Conservation (phyloP, 192 early-diverging fungal species). For the Gaertneriomyces semiglobifer region DNA sequence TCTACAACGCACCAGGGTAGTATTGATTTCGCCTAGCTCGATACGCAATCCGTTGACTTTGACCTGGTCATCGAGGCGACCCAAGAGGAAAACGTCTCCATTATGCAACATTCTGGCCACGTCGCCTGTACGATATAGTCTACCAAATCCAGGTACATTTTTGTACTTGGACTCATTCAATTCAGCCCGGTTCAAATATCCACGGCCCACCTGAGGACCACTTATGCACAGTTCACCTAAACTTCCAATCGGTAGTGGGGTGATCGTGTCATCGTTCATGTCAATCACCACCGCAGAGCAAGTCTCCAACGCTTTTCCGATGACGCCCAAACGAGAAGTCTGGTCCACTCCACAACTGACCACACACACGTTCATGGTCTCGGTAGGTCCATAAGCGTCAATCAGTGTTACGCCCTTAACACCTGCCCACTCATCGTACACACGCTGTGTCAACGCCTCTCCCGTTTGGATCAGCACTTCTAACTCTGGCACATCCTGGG, state of each 20-base stretch:
- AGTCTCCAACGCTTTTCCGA: constrained; percentile 20
- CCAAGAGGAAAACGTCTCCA: constrained; percentile 28
- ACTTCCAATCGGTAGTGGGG: constrained; percentile 36
- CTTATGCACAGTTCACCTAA: constrained; percentile 46
- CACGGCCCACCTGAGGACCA: constrained; percentile 32
- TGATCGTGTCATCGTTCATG: not conserved
- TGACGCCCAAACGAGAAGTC: not conserved
- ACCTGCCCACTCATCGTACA: constrained; percentile 11
- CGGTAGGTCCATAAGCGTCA: constrained; percentile 27
- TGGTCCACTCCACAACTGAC: not conserved
- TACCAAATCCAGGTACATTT: constrained; percentile 2
- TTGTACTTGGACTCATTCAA: constrained; percentile 19
- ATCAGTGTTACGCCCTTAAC: constrained; percentile 3
- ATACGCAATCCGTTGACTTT: constrained; percentile 31
- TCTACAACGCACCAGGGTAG: not conserved
- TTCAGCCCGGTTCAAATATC: constrained; percentile 32
- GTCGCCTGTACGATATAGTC: constrained; percentile 30
- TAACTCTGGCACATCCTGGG: not conserved
- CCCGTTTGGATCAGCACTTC: constrained; percentile 14
- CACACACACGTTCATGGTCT: constrained; percentile 20
- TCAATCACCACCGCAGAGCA: constrained; percentile 19
- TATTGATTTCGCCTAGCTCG: constrained; percentile 27
- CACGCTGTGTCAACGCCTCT: constrained; percentile 17
- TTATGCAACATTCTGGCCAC: constrained; percentile 21
- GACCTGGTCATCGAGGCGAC: constrained; percentile 37